Evolutionary conservation across 2,329 filamentous ascomycete genomes (phyloP), one percentile per base, ranked within the genome.

Genomic region (Botrytis fabae): DNA sequence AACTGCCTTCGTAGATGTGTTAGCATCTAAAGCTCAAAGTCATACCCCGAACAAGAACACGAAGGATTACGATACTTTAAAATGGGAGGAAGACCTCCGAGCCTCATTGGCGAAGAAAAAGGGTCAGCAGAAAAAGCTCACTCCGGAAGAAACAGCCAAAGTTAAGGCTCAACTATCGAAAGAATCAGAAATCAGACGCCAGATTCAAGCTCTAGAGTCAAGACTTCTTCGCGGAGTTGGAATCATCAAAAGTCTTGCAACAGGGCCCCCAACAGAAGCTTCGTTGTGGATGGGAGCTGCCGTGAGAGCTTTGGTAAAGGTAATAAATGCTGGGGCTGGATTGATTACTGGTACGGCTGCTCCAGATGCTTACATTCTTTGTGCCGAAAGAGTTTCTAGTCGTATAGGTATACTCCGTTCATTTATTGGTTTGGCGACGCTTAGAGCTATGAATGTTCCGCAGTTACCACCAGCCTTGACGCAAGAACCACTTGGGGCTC

Each of bases 51-150:
- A 94, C 83, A 98, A 97, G 83, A 97, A 94, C 79, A 91, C 90
- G 66, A 98, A 97, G 81, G 96, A 98, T 81, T 97, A 98, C 78
- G 94, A 99, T 78, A 97, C 94, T 1, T 83, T 98, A 59, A 98
- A 97, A 82, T 99, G 97, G 96, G 96, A 99, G 82, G 92, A 95
- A 81, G 96, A 99, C 76, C 86, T 99, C 12, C 88, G 95, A 73
- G 87, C 90, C 57, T 94, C 98, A 78, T 83, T 99, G 59, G 94
- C 95, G n/a, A 88, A 93, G 80, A 99, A 98, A 85, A 97, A 95
- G 82, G 95, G 95, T 1, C 89, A 93, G 74, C 90, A 94, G 78
- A 95, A 94, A 84, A 99, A 98, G 83, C 89, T 98, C 16, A 96
- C 93, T 0, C 84, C 93, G 0, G 96, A 98, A 51, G 95, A 99